Conservation (phyloP, 2,329 filamentous ascomycete species). For the Dactylellina drechsleri region DNA sequence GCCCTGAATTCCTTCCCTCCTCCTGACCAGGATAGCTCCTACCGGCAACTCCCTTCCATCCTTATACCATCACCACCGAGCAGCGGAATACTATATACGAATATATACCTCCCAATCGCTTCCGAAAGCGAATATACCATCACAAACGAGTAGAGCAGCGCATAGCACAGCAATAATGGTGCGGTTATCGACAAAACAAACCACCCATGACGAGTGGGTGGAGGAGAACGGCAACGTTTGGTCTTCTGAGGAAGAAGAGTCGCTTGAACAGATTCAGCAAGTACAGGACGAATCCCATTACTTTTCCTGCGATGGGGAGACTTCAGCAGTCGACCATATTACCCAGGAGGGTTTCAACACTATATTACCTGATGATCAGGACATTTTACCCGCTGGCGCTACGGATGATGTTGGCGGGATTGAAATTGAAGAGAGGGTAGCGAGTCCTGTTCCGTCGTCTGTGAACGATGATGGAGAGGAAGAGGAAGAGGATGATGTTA, state of each 20-base stretch:
- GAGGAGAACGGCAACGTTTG: background rate
- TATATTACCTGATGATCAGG: background rate
- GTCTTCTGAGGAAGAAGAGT: conserved; percentile 6
- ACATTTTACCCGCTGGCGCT: background rate
- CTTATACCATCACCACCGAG: background rate
- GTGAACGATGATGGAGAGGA: conserved; percentile 20
- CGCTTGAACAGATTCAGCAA: background rate
- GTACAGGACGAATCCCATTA: conserved; percentile 34
- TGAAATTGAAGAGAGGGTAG: conserved; percentile 10
- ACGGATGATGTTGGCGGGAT: background rate
- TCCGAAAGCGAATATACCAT: background rate
- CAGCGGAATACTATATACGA: too few species aligned
- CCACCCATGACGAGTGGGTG: conserved; percentile 46
- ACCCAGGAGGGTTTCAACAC: too few species aligned
- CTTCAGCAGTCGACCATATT: conserved; percentile 4
- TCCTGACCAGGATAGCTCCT: background rate
- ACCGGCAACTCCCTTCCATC: background rate
- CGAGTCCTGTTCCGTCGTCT: background rate
- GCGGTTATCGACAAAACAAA: conserved; percentile 31
- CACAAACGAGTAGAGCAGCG: background rate
- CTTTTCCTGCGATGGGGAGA: conserved; percentile 37
- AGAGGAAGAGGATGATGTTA: conserved; percentile 20
- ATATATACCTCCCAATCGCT: background rate
- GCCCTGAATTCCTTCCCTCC: background rate
- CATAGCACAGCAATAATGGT: conserved; percentile 26